Base-by-base conservation (phyloP, 2,329 filamentous ascomycete species). In the Botrytis pseudocinerea region DNA sequence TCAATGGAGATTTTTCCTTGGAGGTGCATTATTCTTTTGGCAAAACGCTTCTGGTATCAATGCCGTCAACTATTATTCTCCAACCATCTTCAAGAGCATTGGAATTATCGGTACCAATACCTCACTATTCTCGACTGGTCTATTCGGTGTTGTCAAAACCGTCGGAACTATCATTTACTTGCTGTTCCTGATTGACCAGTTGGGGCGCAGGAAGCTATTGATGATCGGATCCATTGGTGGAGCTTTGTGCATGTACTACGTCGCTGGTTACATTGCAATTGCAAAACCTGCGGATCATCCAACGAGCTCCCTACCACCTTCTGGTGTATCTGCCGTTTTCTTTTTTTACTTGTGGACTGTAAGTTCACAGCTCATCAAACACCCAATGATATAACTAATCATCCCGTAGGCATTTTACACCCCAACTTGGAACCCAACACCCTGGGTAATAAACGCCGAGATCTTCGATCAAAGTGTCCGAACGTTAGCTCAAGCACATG, bases 261-360 rank as follows among this genome's bases (percentile, higher is more conserved):
- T 79, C 32, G 78, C 77, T 25, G 75, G 72, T 4, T 79, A 77
- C 54, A 62, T 78, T 51, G 77, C 76, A 20, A 74, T 75, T 14
- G 73, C 75, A 32, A 60, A 76, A 54, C 73, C 76, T 60, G 71
- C 75, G 61, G 54, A 60, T 74, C 40, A 73, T 59, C 8, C 57
- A 59, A 25, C 54, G 73, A 5, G 59, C 25, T 61, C 64, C 8
- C 64, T 68, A 10, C 64, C 64, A 20, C 64, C 64, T 38, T 76
- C 74, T 35, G 89, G 89, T 32, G 88, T 89, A 70, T 87, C 87
- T 0, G 89, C 89, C 48, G 85, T 92, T 73, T 89, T 91, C 81
- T 92, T 93, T 85, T 92, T 93, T 83, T 93, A 93, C 78, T 84
- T 93, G 0, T 93, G 90, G 88, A 92, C 91, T 0, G 76, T 68